Evolutionary conservation across 768 basidiomycete genomes (phyloP), one percentile per base, ranked within the genome.

Genomic region (Leccinellum rugosiceps): DNA sequence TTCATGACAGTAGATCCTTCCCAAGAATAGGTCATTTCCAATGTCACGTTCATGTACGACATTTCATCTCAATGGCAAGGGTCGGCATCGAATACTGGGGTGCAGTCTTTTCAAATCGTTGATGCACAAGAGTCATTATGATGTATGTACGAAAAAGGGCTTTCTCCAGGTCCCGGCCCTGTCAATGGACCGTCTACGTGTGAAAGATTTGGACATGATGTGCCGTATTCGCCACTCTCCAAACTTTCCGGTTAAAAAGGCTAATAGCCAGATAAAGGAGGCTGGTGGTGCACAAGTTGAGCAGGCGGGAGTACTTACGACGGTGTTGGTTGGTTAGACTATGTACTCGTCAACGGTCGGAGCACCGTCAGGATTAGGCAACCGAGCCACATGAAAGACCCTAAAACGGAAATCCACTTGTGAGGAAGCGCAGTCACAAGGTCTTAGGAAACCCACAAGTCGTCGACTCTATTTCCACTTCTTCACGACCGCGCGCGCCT

Each of bases 381-480:
- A 23, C 35, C 34, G 25, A 41, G 60, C 67, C 57, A 69, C 67
- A 57, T 47, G 54, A 32, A 32, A 41, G 8, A 50, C 15, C 62
- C 67, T 41, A 65, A 65, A 69, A 35, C 28, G 64, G 71, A 62
- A 59, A 63, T 44, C 55, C 56, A 45, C 50, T 50, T 65, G 63
- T 60, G 64, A 62, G 65, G 69, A 61, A 56, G 62, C 62, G 52
- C 70, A 70, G 70, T 68, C 72, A 73, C 72, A 57, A n/a, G 38
- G 55, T 46, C 58, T 59, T 54, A 50, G 61, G 62, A 58, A 56
- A 63, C 56, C 61, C 62, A 52, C 60, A 63, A 52, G 52, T 50
- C 52, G 59, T 58, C 52, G 49, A 46, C 55, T 63, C 56, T 53
- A 47, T 60, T 58, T 52, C 53, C 53, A 45, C 38, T 41, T 41